Conservation (phyloP, 2,329 filamentous ascomycete genomes). For the Huntiella moniliformis region DNA sequence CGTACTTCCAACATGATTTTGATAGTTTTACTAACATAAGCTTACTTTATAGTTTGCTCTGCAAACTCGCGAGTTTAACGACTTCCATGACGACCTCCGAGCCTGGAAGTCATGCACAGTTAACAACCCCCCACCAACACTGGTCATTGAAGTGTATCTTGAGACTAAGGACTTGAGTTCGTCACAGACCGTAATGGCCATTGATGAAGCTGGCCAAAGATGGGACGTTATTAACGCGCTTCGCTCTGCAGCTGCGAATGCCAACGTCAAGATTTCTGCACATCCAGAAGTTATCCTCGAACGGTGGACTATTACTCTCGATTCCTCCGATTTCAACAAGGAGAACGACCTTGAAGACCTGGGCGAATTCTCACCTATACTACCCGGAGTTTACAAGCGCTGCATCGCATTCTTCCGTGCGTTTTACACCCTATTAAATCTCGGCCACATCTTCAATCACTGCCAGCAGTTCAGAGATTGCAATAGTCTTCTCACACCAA, state of each 20-base stretch:
- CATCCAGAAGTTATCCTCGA: slow-evolving; percentile 68
- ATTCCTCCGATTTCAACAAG: slow-evolving; percentile 13
- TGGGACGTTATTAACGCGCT: slow-evolving; percentile 84
- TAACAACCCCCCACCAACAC: slow-evolving; percentile 57
- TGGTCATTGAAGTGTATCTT: slow-evolving; percentile 81
- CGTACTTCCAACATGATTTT: neutral
- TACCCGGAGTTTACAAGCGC: slow-evolving; percentile 92
- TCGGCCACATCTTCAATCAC: slow-evolving; percentile 48
- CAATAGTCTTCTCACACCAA: slow-evolving; percentile 40
- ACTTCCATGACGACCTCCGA: slow-evolving; percentile 62
- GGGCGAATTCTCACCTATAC: slow-evolving; percentile 25
- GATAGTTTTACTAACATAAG: slow-evolving; percentile 8
- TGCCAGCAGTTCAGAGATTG: slow-evolving; percentile 33
- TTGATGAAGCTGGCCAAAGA: slow-evolving; percentile 76
- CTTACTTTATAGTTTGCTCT: slow-evolving; percentile 61
- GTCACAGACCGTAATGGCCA: slow-evolving; percentile 70
- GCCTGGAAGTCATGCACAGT: slow-evolving; percentile 69
- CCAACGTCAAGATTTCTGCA: slow-evolving; percentile 22
- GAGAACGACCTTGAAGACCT: neutral
- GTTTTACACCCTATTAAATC: slow-evolving; percentile 35
- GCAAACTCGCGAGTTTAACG: slow-evolving; percentile 80
- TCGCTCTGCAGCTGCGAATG: slow-evolving; percentile 32
- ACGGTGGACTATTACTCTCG: slow-evolving; percentile 52
- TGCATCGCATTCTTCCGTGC: slow-evolving; percentile 88
- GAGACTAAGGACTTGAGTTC: slow-evolving; percentile 61